Evolutionary conservation across 768 basidiomycete species (phyloP).

Genomic region (Tricholoma terreum): DNA sequence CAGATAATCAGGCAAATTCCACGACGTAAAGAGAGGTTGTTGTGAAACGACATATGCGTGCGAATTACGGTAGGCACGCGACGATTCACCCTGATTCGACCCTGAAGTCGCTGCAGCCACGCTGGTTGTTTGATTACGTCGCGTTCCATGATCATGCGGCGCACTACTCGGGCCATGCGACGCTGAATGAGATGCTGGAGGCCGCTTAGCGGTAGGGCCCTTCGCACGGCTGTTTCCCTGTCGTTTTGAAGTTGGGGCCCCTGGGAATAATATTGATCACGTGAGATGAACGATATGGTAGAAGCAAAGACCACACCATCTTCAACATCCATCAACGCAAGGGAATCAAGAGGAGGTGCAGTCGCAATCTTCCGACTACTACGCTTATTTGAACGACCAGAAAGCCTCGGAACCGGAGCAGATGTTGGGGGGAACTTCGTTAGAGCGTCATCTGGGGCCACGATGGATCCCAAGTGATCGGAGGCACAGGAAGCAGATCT

Average conservation of each 20-base stretch:
- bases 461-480: conserved; percentile 45
- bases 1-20: conserved; percentile 93
- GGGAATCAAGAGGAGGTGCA: conserved; percentile 27
- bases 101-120: conserved; percentile 34
- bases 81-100: conserved; percentile 42
- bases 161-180: conserved; percentile 27
- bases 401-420: conserved; percentile 29
- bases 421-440: conserved; percentile 27
- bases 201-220: conserved; percentile 40
- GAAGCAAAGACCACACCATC: conserved; percentile 48
- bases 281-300: conserved; percentile 7
- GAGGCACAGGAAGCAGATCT: conserved; percentile 73
- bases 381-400: conserved; percentile 40
- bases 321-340: conserved; percentile 47
- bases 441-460: conserved; percentile 43
- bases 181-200: conserved; percentile 29
- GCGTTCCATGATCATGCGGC: conserved; percentile 43
- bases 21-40: conserved; percentile 77
- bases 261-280: conserved; percentile 12
- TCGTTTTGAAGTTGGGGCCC: conserved; percentile 27
- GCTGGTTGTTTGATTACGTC: conserved; percentile 47
- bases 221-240: conserved; percentile 37
- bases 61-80: conserved; percentile 72
- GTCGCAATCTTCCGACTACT: conserved; percentile 40
- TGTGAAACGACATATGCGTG: conserved; percentile 79